These are phyloP conservation scores for Chlorophyllum brunneum DNA, from an alignment of 768 basidiomycete species.

Conservation along the genomic window DNA sequence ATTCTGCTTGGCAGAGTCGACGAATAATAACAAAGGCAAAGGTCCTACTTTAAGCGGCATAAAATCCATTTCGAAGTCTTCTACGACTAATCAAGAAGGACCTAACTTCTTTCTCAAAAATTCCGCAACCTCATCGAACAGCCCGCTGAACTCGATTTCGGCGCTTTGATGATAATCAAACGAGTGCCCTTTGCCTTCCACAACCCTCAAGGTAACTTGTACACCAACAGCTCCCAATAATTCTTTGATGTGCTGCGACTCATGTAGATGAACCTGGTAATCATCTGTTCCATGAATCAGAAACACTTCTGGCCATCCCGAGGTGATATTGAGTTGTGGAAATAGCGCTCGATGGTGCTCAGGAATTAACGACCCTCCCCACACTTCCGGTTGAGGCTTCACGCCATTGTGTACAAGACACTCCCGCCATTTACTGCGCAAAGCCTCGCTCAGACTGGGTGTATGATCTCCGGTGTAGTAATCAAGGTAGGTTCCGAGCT, in stretches of 20 bases:
- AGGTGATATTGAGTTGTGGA: constrained; percentile 37
- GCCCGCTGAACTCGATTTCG: constrained; percentile 23
- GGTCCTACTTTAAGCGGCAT: too few relatives aligned
- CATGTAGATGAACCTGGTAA: constrained; percentile 37
- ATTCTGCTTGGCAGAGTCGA: too few relatives aligned
- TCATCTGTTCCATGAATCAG: constrained; percentile 47
- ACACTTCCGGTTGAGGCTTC: constrained; percentile 5
- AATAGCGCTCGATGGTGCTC: constrained; percentile 32
- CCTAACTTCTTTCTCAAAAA: constrained; percentile 3
- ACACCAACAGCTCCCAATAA: constrained; percentile 30
- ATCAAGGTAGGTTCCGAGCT: constrained; percentile 54
- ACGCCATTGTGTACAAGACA: not conserved
- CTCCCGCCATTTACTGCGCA: constrained; percentile 27
- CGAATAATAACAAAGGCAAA: too few relatives aligned
- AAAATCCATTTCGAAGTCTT: too few relatives aligned
- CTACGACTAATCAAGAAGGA: not conserved
- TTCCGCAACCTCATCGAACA: constrained; percentile 11
- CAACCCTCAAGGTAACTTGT: constrained; percentile 18
- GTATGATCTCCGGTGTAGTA: constrained; percentile 49
- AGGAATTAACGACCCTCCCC: constrained; percentile 22
- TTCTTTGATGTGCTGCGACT: constrained; percentile 33
- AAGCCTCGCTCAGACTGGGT: constrained; percentile 42
- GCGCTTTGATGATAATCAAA: constrained; percentile 49
- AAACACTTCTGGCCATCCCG: constrained; percentile 42
- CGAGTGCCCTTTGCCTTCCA: constrained; percentile 41